Percentiles rank a stretch among this genome's conserved stretches.
phyloP scores from a whole-genome alignment of 352 stramenopile species.

The Phytopythium boreale region DNA sequence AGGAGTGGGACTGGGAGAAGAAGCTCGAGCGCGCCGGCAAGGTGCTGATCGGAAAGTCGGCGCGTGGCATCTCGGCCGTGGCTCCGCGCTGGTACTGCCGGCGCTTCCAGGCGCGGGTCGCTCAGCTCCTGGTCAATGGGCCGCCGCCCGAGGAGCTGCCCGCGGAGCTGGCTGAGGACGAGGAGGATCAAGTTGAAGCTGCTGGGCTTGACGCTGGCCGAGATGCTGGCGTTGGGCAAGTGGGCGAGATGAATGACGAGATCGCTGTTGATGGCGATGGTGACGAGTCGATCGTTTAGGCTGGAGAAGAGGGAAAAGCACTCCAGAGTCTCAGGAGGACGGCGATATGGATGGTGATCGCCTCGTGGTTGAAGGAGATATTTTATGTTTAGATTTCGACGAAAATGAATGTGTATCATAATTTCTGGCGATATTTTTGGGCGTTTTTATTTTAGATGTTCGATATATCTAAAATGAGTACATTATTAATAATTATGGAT shows the following conservation, averaged over 20 bases:
- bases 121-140: constrained; percentile 42
- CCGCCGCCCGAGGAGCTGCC: constrained; percentile 22
- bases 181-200: constrained; percentile 11
- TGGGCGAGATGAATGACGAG: not conserved
- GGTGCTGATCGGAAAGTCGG: constrained; percentile 61
- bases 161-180: constrained; percentile 21
- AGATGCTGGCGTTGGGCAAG: not conserved
- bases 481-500: not conserved
- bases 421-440: no score
- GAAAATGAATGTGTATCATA: not conserved
- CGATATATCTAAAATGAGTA: not conserved
- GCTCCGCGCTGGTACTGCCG: constrained; percentile 59
- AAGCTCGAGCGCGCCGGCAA: constrained; percentile 74
- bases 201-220: constrained; percentile 11
- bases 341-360: no score
- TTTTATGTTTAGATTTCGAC: not conserved
- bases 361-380: not conserved
- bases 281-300: not conserved
- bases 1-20: constrained; percentile 84
- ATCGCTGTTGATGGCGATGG: not conserved
- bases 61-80: constrained; percentile 62
- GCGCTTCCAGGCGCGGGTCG: constrained; percentile 59
- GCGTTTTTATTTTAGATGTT: not conserved
- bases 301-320: not conserved
- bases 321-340: no score